Evolutionary conservation across 345 rosid species (phyloP).

Genomic region (Lumnitzera littorea): DNA sequence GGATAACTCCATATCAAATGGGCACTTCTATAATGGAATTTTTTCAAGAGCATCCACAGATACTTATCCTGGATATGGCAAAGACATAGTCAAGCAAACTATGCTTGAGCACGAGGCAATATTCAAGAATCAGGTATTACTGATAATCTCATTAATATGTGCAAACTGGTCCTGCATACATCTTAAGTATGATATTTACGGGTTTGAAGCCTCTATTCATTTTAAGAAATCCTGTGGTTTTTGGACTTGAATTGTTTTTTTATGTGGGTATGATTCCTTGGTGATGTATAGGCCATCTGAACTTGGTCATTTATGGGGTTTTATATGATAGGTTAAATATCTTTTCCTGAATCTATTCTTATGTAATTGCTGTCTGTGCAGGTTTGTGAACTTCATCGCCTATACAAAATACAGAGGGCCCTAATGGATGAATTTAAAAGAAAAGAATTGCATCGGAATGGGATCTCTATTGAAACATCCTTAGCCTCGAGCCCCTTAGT

Average conservation of each 20-base stretch:
- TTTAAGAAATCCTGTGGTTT: too few species aligned
- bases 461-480: conserved; percentile 34
- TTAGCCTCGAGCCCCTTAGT: conserved; percentile 49
- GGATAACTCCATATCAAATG: conserved; percentile 43
- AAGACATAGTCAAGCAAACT: conserved; percentile 54
- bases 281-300: too few species aligned
- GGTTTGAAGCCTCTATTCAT: neutral
- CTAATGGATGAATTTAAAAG: conserved; percentile 60
- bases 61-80: conserved; percentile 41
- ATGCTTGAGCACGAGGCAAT: conserved; percentile 87
- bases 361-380: conserved; percentile 14
- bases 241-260: too few species aligned
- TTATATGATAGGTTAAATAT: too few species aligned
- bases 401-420: conserved; percentile 56
- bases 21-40: conserved; percentile 46
- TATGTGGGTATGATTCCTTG: too few species aligned
- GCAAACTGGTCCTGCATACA: neutral
- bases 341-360: too few species aligned
- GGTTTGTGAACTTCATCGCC: conserved; percentile 68
- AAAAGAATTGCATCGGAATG: conserved; percentile 40
- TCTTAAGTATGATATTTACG: neutral
- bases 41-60: conserved; percentile 38
- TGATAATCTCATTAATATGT: neutral
- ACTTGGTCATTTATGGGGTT: too few species aligned
- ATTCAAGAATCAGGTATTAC: conserved; percentile 69